These are phyloP conservation scores for Plasmodium gaboni DNA, from an alignment of 169 alveolate species.

Conservation along the genomic window DNA sequence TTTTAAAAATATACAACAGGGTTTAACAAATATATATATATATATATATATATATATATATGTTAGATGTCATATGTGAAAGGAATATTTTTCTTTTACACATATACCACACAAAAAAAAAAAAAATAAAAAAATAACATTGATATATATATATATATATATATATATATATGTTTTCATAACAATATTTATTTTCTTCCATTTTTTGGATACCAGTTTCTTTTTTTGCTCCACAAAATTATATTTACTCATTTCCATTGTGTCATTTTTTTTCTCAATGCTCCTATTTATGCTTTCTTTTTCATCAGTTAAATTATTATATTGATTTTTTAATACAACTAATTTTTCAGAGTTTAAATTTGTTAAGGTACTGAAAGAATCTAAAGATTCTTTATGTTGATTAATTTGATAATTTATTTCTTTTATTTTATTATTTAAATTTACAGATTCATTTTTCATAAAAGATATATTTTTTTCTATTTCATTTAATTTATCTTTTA, in stretches of 20 bases:
- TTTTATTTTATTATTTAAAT: slow-evolving; percentile 55
- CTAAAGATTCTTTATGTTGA: slow-evolving; percentile 68
- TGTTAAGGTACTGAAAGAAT: slow-evolving; percentile 45
- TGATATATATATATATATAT: background rate
- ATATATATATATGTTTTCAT: background rate
- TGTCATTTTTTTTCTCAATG: background rate
- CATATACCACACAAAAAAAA: too few relatives aligned
- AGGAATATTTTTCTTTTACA: too few relatives aligned
- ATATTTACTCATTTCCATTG: background rate
- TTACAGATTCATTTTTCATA: slow-evolving; percentile 64
- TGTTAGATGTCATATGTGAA: too few relatives aligned
- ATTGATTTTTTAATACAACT: slow-evolving; percentile 30
- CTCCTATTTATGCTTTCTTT: slow-evolving; percentile 8
- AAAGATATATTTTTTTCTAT: slow-evolving; percentile 13
- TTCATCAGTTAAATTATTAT: slow-evolving; percentile 3
- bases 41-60: background rate
- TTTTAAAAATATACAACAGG: background rate
- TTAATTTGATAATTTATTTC: slow-evolving; percentile 70
- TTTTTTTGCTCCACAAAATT: slow-evolving; percentile 4
- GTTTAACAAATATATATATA: background rate
- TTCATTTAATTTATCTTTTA: slow-evolving; percentile 18
- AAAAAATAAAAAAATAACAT: too few relatives aligned
- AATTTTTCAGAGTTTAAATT: slow-evolving; percentile 46
- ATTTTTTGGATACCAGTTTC: slow-evolving; percentile 16
- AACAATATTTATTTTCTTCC: background rate